These are phyloP conservation scores for Yamadazyma friedrichii DNA, from an alignment of 1,139 yeast genomes.

Conservation along the genomic window DNA sequence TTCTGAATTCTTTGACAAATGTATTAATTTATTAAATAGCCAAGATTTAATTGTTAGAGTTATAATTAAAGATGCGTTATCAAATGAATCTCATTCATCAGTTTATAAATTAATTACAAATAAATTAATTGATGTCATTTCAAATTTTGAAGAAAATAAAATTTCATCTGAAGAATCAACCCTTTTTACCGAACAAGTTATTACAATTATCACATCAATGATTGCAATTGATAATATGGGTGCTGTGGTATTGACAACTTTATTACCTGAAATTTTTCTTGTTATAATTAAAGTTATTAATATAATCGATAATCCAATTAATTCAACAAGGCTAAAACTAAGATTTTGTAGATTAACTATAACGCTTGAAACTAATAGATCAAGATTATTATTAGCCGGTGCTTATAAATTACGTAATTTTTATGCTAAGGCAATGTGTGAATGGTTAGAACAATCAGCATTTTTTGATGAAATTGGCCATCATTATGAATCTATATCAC, in stretches of 20 bases:
- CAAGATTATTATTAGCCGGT: constrained; percentile 47
- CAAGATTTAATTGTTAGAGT: constrained; percentile 51
- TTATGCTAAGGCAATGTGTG: constrained; percentile 57
- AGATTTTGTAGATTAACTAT: constrained; percentile 57
- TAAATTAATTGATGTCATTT: constrained; percentile 30
- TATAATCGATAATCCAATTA: constrained; percentile 32
- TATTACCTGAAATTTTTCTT: constrained; percentile 32
- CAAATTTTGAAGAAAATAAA: constrained; percentile 25
- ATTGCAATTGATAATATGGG: constrained; percentile 36
- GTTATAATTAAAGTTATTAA: constrained; percentile 32
- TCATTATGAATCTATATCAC: not conserved
- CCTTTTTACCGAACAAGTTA: constrained; percentile 39
- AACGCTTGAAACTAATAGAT: constrained; percentile 45
- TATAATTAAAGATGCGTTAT: constrained; percentile 43
- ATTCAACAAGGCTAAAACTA: constrained; percentile 51
- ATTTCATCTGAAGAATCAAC: constrained; percentile 30
- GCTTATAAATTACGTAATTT: constrained; percentile 59
- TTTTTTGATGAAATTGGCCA: constrained; percentile 25
- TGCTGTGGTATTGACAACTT: constrained; percentile 33
- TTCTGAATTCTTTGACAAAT: constrained; percentile 48
- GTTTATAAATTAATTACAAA: constrained; percentile 37
- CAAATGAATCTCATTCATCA: constrained; percentile 48
- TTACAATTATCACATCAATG: constrained; percentile 41
- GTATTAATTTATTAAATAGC: constrained; percentile 48
- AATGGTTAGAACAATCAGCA: constrained; percentile 67